These are phyloP conservation scores for Boletus huronensis DNA, from an alignment of 768 basidiomycete genomes.

Conservation along the genomic window DNA sequence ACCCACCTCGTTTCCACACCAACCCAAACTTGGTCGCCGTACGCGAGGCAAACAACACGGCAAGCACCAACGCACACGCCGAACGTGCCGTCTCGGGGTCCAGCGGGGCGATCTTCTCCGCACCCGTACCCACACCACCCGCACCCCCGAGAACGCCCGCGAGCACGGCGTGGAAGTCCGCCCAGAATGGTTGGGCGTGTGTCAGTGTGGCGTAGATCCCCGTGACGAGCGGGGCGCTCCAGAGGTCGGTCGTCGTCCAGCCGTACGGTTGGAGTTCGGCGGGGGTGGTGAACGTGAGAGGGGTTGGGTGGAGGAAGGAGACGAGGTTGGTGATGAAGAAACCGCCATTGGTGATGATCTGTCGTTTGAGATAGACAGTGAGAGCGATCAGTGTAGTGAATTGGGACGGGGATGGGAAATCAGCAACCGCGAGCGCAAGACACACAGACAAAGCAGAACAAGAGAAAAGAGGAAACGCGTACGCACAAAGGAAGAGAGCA, in stretches of 20 bases:
- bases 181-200: conserved; percentile 85
- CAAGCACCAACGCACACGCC: conserved; percentile 64
- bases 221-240: conserved; percentile 79
- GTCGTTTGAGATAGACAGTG: neutral
- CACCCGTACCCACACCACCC: conserved; percentile 8
- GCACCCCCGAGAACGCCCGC: conserved; percentile 41
- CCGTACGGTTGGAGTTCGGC: conserved; percentile 78
- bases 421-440: neutral
- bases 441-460: neutral
- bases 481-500: conserved; percentile 69
- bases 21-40: conserved; percentile 61
- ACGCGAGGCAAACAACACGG: conserved; percentile 57
- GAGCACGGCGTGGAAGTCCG: conserved; percentile 50
- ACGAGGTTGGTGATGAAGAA: conserved; percentile 77
- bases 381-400: neutral
- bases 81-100: conserved; percentile 67
- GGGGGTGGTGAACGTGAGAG: conserved; percentile 68
- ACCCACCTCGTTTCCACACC: conserved; percentile 17
- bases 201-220: conserved; percentile 79
- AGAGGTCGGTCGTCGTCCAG: conserved; percentile 82
- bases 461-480: neutral
- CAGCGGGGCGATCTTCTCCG: conserved; percentile 40
- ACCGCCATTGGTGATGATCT: conserved; percentile 75
- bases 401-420: neutral
- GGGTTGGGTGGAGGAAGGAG: conserved; percentile 71